These are phyloP conservation scores for Globisporangium uncinulatum DNA, from an alignment of 352 stramenopile species.

Conservation along the genomic window DNA sequence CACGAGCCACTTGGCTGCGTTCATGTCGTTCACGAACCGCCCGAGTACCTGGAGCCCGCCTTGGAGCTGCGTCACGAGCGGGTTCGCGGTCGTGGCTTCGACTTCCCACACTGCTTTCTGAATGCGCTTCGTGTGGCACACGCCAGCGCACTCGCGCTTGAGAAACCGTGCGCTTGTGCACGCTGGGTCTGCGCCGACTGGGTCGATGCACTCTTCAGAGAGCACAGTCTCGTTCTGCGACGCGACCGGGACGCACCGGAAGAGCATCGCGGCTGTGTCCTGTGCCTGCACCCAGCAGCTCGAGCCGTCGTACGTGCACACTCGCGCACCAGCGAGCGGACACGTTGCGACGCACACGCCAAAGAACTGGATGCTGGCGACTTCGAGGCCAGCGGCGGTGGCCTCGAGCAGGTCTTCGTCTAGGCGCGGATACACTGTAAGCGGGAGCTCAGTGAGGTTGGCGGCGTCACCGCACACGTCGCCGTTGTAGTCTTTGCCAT, in stretches of 20 bases:
- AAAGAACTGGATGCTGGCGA: conserved; percentile 66
- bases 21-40: conserved; percentile 74
- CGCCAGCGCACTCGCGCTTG: conserved; percentile 22
- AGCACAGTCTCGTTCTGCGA: conserved; percentile 58
- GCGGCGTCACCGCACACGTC: conserved; percentile 64
- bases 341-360: conserved; percentile 70
- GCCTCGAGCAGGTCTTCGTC: conserved; percentile 72
- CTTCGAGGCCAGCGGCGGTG: conserved; percentile 24
- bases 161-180: conserved; percentile 42
- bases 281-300: conserved; percentile 63
- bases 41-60: conserved; percentile 46
- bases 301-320: conserved; percentile 65
- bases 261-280: conserved; percentile 49
- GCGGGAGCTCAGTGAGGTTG: conserved; percentile 22
- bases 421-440: conserved; percentile 76
- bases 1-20: conserved; percentile 48
- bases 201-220: conserved; percentile 56
- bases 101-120: conserved; percentile 60
- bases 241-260: conserved; percentile 69
- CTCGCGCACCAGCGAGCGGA: conserved; percentile 34
- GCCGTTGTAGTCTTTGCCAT: conserved; percentile 78
- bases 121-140: conserved; percentile 65
- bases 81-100: conserved; percentile 47
- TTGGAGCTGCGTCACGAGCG: conserved; percentile 69
- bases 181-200: conserved; percentile 36